phyloP scores from a whole-genome alignment of 176 grass and related monocot genomes.

The Olyra latifolia region DNA sequence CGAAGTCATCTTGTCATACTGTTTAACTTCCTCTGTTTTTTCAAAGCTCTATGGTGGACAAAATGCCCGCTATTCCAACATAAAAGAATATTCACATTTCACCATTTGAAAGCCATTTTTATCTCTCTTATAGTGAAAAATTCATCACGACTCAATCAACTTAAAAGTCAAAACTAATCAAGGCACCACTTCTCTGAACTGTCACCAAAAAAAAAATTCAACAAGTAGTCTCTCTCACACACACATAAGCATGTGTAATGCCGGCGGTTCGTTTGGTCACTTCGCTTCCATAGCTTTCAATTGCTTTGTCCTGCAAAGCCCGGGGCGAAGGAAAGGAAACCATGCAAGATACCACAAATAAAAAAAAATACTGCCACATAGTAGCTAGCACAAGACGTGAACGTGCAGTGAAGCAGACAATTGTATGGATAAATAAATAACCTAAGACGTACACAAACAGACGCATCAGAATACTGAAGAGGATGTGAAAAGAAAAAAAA shows the following conservation, averaged over 20 bases:
- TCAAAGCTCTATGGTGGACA: neutral
- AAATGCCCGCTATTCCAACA: neutral
- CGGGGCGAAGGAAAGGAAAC: slow-evolving; percentile 23
- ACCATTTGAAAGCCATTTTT: neutral
- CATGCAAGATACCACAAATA: neutral
- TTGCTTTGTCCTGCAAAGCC: slow-evolving; percentile 45
- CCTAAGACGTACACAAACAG: neutral
- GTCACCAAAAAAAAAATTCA: neutral
- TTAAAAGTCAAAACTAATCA: neutral
- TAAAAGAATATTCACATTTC: neutral
- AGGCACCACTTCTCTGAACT: neutral
- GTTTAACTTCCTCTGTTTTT: neutral
- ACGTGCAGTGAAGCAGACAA: slow-evolving; percentile 7
- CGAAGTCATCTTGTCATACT: neutral
- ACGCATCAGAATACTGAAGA: neutral
- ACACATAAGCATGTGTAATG: neutral
- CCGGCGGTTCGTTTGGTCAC: neutral
- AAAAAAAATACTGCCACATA: neutral
- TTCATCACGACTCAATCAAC: too few species aligned
- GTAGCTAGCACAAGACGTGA: neutral
- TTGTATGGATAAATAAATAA: neutral
- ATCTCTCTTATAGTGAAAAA: neutral
- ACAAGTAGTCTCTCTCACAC: neutral
- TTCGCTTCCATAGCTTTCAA: slow-evolving; percentile 32
- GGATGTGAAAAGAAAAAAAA: neutral